Evolutionary conservation across 306 rosid genomes (phyloP), one percentile per base, ranked within the genome.

Genomic region (Acmispon strigosus): DNA sequence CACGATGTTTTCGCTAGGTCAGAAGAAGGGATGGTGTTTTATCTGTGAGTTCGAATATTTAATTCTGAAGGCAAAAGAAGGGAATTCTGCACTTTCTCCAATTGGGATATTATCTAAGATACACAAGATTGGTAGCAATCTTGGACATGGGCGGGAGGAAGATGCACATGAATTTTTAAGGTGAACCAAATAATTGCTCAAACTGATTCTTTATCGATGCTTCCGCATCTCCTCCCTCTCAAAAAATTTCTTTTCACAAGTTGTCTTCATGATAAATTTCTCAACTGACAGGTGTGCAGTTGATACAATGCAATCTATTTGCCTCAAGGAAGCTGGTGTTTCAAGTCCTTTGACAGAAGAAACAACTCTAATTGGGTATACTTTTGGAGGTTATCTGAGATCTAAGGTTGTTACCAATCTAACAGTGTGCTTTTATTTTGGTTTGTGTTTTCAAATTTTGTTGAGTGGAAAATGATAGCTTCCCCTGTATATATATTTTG

Each of bases 161-260:
- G 96, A 90, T 45, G 96, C 96, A 12, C 96, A 90, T 74, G 96
- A 90, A 66, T 90, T 90, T 77, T 87, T 90, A 78, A 90, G 96
- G 96, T 90, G 76, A 76, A 80, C 83, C 77, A 62, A 79, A 41
- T 72, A 69, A 50, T 73, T 69, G 36, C 57, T 63, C 4, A n/a
- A 76, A 27, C 24, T 24, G 69, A 27, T 78, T 60, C 59, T 72
- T 65, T 68, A 57, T 43, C 72, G 15, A 66, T 66, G 51, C 60
- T 53, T 37, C 57, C 15, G 15, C 34, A 14, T 17, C 56, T 24
- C 44, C 14, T 8, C 48, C n/a, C 9, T 57, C 4, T 53, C 16
- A 20, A 51, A 43, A 65, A 41, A 22, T 14, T 10, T 37, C 34
- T 71, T 29, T 39, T 60, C 27, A 32, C 3, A 57, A 62, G 53